Evolutionary conservation across 768 basidiomycete genomes (phyloP), one percentile per base, ranked within the genome.

Genomic region (Pleurotus platypus): DNA sequence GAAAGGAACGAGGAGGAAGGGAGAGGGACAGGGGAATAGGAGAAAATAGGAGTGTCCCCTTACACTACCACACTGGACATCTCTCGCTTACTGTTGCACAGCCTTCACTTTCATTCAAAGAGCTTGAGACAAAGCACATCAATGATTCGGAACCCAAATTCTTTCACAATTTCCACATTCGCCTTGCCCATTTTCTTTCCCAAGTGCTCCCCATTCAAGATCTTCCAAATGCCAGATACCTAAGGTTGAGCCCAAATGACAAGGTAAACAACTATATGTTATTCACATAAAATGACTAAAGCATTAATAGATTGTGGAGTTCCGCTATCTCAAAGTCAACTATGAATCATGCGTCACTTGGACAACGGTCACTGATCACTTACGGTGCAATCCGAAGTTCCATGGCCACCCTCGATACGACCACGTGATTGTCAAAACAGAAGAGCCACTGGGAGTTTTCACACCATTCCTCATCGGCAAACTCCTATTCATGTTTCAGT

Each of bases 331-430:
- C 42, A 43, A 43, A 20, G 56, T 71, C 13, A 58, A 64, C n/a
- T 74, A 70, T 58, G 62, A 58, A 11, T 71, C 64, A 0, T 49
- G 30, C 1, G 56, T 68, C 5, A 61, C 70, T 57, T 75, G 72
- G 72, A 22, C 47, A 6, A 20, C 59, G 15, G 57, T 55, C 2
- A 64, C 60, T 1, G 67, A 76, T 54, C 60, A 68, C 35, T 60
- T 76, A 1, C 56, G 59, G 2, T 70, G 65, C 59, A 72, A 65
- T 49, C 69, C 71, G 5, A 51, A 39, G 0, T 76, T 75, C 57
- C 61, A 65, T 43, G 39, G 58, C 0, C 20, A 39, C 1, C 65
- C 64, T 5, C 63, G 62, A 0, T 73, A 66, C 59, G 69, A 74
- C 49, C 61, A 46, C n/a, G 61, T 70, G 2, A 53, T 76, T 27